Conservation (phyloP, 805 yeast species). For the Candida germanica region DNA sequence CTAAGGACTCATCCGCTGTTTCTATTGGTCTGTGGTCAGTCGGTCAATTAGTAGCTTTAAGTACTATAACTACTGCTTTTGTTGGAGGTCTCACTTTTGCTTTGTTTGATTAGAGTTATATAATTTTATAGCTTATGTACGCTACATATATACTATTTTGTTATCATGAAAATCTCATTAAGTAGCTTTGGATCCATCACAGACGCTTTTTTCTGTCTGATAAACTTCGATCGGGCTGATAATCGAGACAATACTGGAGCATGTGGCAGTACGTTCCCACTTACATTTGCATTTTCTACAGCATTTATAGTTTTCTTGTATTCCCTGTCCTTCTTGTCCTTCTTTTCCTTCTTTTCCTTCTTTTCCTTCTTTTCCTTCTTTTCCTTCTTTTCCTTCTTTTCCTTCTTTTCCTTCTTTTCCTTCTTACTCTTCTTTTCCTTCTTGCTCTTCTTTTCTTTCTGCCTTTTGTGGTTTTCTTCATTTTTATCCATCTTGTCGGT, state of each 20-base stretch:
- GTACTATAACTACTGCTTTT: constrained; percentile 34
- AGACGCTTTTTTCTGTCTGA: constrained; percentile 86
- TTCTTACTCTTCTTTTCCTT: constrained; percentile 7
- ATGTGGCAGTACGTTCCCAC: not conserved
- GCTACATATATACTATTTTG: constrained; percentile 38
- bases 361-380: constrained; percentile 5
- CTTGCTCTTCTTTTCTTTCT: constrained; percentile 13
- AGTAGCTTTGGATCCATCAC: constrained; percentile 85
- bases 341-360: constrained; percentile 6
- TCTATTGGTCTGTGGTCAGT: constrained; percentile 23
- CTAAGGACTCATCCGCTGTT: constrained; percentile 17
- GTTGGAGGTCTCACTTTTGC: constrained; percentile 44
- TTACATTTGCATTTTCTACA: too few relatives aligned
- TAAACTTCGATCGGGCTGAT: constrained; percentile 80
- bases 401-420: constrained; percentile 4
- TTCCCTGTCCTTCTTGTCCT: constrained; percentile 13
- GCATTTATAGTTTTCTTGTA: constrained; percentile 3
- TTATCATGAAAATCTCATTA: constrained; percentile 89
- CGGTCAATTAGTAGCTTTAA: constrained; percentile 31
- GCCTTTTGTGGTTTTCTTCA: constrained; percentile 11
- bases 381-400: not conserved
- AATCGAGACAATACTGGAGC: constrained; percentile 20
- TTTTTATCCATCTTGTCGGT: constrained; percentile 23
- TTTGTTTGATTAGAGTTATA: constrained; percentile 15
- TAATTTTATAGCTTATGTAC: constrained; percentile 3